Conservation (phyloP, 2,329 filamentous ascomycete genomes). For the Nigrospora oryzae region DNA sequence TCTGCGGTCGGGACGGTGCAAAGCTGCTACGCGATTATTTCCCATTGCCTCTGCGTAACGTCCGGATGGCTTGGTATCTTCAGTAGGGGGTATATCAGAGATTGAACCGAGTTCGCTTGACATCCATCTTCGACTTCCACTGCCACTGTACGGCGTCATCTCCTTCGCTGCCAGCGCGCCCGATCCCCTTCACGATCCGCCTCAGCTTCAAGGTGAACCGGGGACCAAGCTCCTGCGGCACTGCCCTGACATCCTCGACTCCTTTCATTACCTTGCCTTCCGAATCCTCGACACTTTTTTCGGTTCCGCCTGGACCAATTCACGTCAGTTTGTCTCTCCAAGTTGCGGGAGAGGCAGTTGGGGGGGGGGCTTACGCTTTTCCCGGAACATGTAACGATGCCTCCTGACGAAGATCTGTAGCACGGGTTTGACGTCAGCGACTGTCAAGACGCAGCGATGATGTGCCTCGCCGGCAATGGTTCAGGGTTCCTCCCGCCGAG, state of each 20-base stretch:
- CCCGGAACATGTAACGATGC: slow-evolving; percentile 87
- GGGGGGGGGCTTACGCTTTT: slow-evolving; percentile 55
- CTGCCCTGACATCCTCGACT: slow-evolving; percentile 76
- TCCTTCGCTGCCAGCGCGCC: slow-evolving; percentile 57
- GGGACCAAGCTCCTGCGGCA: slow-evolving; percentile 84
- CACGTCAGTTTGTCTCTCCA: background rate
- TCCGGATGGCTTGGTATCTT: too few species aligned
- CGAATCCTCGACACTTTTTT: slow-evolving; percentile 69
- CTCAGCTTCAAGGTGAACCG: slow-evolving; percentile 58
- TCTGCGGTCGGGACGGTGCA: too few species aligned
- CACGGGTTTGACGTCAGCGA: slow-evolving; percentile 57
- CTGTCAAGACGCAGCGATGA: slow-evolving; percentile 57
- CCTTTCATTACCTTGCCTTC: slow-evolving; percentile 81
- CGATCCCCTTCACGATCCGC: slow-evolving; percentile 83
- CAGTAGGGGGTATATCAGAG: slow-evolving; percentile 28
- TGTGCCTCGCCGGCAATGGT: background rate
- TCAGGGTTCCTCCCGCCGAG: too few species aligned
- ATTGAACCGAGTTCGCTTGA: slow-evolving; percentile 87
- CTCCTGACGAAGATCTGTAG: slow-evolving; percentile 70
- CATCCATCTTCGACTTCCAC: slow-evolving; percentile 95
- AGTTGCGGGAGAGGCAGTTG: background rate
- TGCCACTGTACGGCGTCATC: slow-evolving; percentile 81
- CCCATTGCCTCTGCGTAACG: too few species aligned
- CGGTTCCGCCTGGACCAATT: slow-evolving; percentile 22
- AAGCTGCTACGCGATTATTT: too few species aligned